Base-by-base conservation (phyloP, 2,329 filamentous ascomycete genomes). In the Penicillium concentricum region DNA sequence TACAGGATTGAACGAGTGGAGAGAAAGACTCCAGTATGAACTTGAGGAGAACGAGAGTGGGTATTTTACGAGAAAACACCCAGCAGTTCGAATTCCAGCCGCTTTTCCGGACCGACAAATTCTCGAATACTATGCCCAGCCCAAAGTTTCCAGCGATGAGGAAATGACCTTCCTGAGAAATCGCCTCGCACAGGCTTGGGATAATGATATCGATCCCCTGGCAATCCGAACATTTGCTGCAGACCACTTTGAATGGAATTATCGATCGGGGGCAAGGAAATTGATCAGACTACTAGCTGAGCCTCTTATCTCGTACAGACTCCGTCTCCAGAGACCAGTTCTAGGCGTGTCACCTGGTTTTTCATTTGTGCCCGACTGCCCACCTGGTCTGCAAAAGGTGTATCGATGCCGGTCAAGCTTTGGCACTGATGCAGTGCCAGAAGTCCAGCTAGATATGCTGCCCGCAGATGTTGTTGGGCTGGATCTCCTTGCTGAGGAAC, bases 221-320 rank as follows among this genome's bases (percentile, higher is more conserved):
- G 85, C 84, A 0, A 74, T 99, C 35, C 84, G 93, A 35, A 81
- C 82, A 15, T 97, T 96, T 70, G 84, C 87, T 0, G 82, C 83
- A 1, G 87, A 95, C 61, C 88, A 87, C 0, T 95, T 99, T 63
- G 91, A 92, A 57, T 99, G 94, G 94, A 85, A 83, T 5, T 88
- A 87, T 65, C 83, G 87, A 28, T 82, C 82, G 49, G 93, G 92
- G 0, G 92, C 92, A 16, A 84, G 89, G 67, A 96, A 96, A 68
- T 90, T 96, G 59, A 87, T 96, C 28, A 84, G 88, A 15, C 88
- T 90, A 28, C 77, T 97, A 12, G 89, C 91, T 0, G 90, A 91
- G 12, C 86, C 88, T 8, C 76, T 97, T 1, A 78, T 97, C 86
- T 15, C 84, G 83, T 58, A 86, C 83, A 58, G 79, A 87, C 61